phyloP scores from a whole-genome alignment of 257 asterid species.

The Osmanthus fragrans region DNA sequence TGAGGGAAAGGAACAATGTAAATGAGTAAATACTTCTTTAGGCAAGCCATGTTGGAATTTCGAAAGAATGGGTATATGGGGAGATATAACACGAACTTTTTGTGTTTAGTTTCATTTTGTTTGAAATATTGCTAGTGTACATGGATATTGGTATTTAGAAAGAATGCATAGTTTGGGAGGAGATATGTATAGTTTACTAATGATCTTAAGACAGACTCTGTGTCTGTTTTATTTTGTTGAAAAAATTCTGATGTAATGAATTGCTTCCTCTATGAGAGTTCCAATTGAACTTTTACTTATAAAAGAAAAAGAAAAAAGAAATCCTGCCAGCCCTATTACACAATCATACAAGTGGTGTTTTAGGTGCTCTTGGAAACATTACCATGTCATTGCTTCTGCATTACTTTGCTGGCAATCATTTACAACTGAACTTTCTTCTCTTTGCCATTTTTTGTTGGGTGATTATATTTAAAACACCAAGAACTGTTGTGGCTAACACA shows the following conservation, averaged over 20 bases:
- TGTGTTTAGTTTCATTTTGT: neutral
- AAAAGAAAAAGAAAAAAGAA: too few relatives aligned
- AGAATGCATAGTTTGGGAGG: neutral
- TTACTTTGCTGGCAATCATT: neutral
- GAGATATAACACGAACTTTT: neutral
- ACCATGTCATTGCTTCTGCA: neutral
- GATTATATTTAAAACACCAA: neutral
- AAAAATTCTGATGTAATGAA: neutral
- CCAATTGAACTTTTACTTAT: too few relatives aligned
- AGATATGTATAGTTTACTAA: neutral
- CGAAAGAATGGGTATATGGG: neutral
- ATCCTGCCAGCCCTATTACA: neutral
- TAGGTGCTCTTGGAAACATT: neutral
- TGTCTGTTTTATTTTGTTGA: neutral
- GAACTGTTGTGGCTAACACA: neutral
- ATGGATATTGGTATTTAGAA: neutral
- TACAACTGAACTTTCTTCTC: neutral
- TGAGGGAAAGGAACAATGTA: neutral
- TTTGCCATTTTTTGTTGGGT: conserved; percentile 10
- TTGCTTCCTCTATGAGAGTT: neutral
- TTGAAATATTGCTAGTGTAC: neutral
- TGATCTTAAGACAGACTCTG: neutral
- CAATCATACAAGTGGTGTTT: neutral
- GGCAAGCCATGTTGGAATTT: neutral
- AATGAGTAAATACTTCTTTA: neutral